Base-by-base conservation (phyloP, 2,329 filamentous ascomycete genomes). In the Thermothelomyces thermophilus region DNA sequence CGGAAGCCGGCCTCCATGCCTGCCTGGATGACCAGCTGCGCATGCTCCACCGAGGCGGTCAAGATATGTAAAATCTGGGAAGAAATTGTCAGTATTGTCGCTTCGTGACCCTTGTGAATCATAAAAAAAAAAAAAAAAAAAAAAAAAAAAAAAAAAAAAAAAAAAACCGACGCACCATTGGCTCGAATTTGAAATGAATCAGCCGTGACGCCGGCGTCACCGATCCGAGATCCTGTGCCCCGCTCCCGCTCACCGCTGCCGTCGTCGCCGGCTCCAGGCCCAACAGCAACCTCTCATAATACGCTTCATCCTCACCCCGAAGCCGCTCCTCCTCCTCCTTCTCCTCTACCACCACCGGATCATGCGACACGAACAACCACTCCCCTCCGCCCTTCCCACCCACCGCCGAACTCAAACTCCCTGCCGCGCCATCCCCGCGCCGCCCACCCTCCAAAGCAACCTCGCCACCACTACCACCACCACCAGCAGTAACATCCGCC, bases 151-250 rank as follows among this genome's bases (percentile, higher is more conserved):
- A n/a, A n/a, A n/a, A n/a, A n/a, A n/a, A n/a, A n/a, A n/a, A n/a
- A n/a, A n/a, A n/a, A n/a, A n/a, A n/a, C n/a, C n/a, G 7, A 33
- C 33, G 64, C 76, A 95, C 90, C 89, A 96, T 90, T 4, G 90
- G 89, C 66, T 96, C 90, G 63, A 94, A 96, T 67, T 95, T 93
- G 70, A 95, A 87, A 67, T 91, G 88, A 44, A 95, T 75, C 66
- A 79, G 68, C 62, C 77, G 73, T 60, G 69, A 19, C 5, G 5
- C 24, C 35, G 37, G 17, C n/a, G 28, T 22, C 2, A 20, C 36
- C 36, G 45, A 10, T n/a, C 28, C 44, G 20, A 13, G 41, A 24
- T 37, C 66, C 49, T 64, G 64, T 45, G 58, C 61, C 48, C 39
- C 19, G 55, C 64, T 52, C 48, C 60, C 43, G 33, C 53, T n/a